A percentile compares a stretch with the other conserved stretches of the same genome.
phyloP scores from a whole-genome alignment of 805 yeast genomes.

The Starmerella scarabaei region DNA sequence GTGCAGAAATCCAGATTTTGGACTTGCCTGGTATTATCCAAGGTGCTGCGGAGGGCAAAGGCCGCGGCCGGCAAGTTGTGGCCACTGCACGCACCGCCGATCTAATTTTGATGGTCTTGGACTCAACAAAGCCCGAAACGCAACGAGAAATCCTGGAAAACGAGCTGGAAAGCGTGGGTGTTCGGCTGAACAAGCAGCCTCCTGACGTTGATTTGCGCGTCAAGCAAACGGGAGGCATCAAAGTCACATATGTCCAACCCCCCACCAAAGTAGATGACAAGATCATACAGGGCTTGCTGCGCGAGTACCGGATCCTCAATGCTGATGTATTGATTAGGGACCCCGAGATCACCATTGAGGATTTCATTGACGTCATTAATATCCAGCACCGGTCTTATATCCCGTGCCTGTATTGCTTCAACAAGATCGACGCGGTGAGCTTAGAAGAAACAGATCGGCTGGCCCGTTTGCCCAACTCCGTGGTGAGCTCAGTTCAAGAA shows the following conservation, averaged over 20 bases:
- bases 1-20: conserved; percentile 94
- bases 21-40: conserved; percentile 95
- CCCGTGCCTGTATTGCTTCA: conserved; percentile 85
- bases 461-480: conserved; percentile 86
- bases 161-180: conserved; percentile 89
- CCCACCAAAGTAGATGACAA: conserved; percentile 74
- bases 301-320: conserved; percentile 80
- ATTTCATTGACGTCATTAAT: conserved; percentile 81
- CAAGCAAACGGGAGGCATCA: conserved; percentile 86
- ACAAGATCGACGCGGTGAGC: conserved; percentile 90
- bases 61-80: conserved; percentile 93
- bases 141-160: conserved; percentile 77
- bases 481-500: conserved; percentile 84
- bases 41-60: conserved; percentile 95
- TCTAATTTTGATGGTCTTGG: conserved; percentile 80
- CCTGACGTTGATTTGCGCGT: conserved; percentile 71
- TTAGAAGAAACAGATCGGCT: conserved; percentile 85
- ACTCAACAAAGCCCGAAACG: conserved; percentile 86
- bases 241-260: conserved; percentile 66
- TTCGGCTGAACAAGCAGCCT: conserved; percentile 63
- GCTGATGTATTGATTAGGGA: conserved; percentile 89
- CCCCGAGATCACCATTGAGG: conserved; percentile 81
- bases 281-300: conserved; percentile 58
- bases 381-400: conserved; percentile 77
- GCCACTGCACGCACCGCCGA: conserved; percentile 95